Conservation (phyloP, 805 yeast genomes). For the Yarrowia deformans region DNA sequence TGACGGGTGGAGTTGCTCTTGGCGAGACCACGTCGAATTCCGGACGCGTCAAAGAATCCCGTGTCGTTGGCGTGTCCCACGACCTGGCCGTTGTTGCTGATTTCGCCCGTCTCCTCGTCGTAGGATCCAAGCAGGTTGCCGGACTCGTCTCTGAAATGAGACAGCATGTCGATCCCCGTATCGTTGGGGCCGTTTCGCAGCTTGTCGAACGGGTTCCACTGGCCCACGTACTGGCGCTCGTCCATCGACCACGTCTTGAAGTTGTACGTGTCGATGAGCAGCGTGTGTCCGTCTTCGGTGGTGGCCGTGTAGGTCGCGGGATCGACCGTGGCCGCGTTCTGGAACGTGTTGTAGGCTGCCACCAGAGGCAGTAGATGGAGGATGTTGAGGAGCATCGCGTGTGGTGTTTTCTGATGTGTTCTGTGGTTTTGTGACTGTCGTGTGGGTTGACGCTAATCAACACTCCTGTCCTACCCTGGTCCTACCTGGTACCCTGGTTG, state of each 20-base stretch:
- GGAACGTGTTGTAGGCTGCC: constrained; percentile 14
- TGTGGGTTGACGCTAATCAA: too few species aligned
- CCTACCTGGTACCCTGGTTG: too few species aligned
- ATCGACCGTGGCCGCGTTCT: constrained; percentile 10
- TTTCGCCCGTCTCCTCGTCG: constrained; percentile 4
- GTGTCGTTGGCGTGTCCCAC: constrained; percentile 26
- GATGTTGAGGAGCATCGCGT: neutral
- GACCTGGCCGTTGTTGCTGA: neutral
- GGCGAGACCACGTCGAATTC: constrained; percentile 10
- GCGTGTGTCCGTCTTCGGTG: constrained; percentile 2
- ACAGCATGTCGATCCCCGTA: constrained; percentile 1
- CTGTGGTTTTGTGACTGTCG: neutral
- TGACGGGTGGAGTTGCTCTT: neutral
- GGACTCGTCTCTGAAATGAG: constrained; percentile 12
- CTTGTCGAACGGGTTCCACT: constrained; percentile 18
- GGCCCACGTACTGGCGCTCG: constrained; percentile 16
- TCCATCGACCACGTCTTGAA: constrained; percentile 28
- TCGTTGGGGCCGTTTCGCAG: neutral
- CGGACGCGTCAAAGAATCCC: neutral
- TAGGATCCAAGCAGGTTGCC: neutral
- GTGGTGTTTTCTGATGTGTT: neutral
- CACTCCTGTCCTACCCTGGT: too few species aligned
- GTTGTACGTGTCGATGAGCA: constrained; percentile 18
- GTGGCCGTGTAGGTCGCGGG: neutral
- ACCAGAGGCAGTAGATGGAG: constrained; percentile 4